phyloP scores from a whole-genome alignment of 441 rosid genomes.

The Flueggea neowawraea region DNA sequence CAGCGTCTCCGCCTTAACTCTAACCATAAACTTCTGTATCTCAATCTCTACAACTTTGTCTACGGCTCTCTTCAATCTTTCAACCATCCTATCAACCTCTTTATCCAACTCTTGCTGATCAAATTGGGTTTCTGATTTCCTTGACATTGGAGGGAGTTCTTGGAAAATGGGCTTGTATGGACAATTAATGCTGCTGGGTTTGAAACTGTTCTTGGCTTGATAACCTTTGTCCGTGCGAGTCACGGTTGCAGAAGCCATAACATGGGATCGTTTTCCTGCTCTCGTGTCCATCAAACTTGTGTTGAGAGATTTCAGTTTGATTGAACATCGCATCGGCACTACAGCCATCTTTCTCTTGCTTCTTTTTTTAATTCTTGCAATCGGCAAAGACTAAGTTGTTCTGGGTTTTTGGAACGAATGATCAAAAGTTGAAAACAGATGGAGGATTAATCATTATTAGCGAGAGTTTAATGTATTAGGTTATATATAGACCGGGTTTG shows the following conservation, averaged over 20 bases:
- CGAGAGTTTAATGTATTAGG: too few species aligned
- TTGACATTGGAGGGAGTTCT: background rate
- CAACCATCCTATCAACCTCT: background rate
- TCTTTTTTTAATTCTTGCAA: too few species aligned
- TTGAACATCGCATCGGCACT: background rate
- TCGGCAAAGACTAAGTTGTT: too few species aligned
- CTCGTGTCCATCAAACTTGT: background rate
- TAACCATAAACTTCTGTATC: conserved; percentile 11
- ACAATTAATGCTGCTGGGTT: background rate
- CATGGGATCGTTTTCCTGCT: background rate
- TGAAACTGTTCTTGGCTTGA: background rate
- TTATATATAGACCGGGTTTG: too few species aligned
- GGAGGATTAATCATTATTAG: too few species aligned
- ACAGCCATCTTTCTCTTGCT: too few species aligned
- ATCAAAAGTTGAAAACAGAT: too few species aligned
- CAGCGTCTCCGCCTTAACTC: background rate
- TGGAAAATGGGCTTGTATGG: background rate
- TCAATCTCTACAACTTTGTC: conserved; percentile 13
- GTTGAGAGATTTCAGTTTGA: background rate
- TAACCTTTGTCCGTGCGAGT: background rate
- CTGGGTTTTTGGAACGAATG: too few species aligned
- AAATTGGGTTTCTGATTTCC: background rate
- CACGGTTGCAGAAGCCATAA: background rate
- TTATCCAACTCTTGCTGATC: background rate
- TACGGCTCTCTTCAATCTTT: conserved; percentile 12